Conservation (phyloP, 495 filamentous ascomycete species). For the Penicillium angulare region DNA sequence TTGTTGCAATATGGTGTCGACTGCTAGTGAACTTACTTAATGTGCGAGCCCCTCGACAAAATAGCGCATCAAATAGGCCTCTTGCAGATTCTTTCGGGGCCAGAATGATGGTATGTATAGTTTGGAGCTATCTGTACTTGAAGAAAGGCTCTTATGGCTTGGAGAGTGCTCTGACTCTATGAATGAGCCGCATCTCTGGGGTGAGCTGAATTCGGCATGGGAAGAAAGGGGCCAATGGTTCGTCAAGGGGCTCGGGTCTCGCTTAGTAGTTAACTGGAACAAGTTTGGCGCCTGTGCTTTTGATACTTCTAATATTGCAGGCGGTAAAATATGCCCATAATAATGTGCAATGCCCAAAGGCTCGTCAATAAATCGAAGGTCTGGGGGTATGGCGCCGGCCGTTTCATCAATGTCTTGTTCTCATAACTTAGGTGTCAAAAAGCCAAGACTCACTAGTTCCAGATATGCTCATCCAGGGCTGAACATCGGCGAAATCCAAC, state of each 20-base stretch:
- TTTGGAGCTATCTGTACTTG: too few species aligned
- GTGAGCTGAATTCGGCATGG: too few species aligned
- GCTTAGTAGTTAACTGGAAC: too few species aligned
- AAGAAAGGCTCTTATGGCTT: background rate
- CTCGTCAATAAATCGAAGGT: constrained; percentile 2
- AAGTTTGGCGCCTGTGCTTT: background rate
- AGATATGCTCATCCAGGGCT: background rate
- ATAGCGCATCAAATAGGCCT: constrained; percentile 2
- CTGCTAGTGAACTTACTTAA: background rate
- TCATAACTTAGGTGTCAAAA: background rate
- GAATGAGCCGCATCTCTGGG: too few species aligned
- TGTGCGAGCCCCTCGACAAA: constrained; percentile 3
- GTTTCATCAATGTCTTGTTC: too few species aligned
- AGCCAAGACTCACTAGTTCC: background rate
- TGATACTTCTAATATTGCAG: background rate
- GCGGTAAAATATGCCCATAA: background rate
- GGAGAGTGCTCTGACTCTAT: too few species aligned
- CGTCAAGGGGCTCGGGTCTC: too few species aligned
- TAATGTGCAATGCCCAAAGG: constrained; percentile 1
- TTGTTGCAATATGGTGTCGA: too few species aligned
- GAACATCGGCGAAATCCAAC: background rate
- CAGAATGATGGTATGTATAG: too few species aligned
- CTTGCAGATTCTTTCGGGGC: background rate
- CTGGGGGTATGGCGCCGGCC: too few species aligned
- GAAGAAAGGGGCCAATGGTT: too few species aligned